Base-by-base conservation (phyloP, 2,329 filamentous ascomycete genomes). In the Fusarium transvaalense region DNA sequence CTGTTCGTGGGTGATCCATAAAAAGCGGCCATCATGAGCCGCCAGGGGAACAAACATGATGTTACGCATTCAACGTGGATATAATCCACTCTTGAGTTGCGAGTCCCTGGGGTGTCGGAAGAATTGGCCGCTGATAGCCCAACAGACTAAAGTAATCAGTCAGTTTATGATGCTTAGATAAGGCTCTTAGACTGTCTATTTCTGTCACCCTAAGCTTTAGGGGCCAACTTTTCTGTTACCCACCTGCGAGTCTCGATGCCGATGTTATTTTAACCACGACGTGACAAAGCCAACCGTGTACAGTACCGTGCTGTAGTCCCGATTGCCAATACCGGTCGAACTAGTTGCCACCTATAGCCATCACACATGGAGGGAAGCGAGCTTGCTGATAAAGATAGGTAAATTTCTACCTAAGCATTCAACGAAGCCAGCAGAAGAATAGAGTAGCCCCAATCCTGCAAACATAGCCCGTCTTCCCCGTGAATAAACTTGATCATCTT, bases 41-140 rank as follows among this genome's bases (percentile, higher is more conserved):
- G 29, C 43, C 41, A 61, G 60, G 65, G 46, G 47, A 47, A 66
- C 29, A 42, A 45, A 59, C 53, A 50, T 39, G 50, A 67, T 69
- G 66, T 63, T 69, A 42, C 56, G 62, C 66, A 69, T 69, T 39
- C 42, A 50, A 35, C 53, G 61, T 66, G 66, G 62, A 69, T 56
- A 53, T 23, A 50, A n/a, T 34, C 53, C 59, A 60, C 59, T 31
- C 34, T 19, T 14, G 34, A 41, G 27, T 59, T 45, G 31, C 37
- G 32, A 66, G 48, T 56, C 25, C 43, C 31, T n/a, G n/a, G n/a
- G n/a, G n/a, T n/a, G n/a, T n/a, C n/a, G n/a, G n/a, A n/a, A n/a
- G n/a, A n/a, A n/a, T n/a, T n/a, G n/a, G n/a, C n/a, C n/a, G n/a
- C n/a, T n/a, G n/a, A n/a, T n/a, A n/a, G n/a, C n/a, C n/a, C n/a